A percentile compares a stretch with the other conserved stretches of the same genome.
These are phyloP conservation scores for Fusarium tricinctum DNA, from an alignment of 2,329 filamentous ascomycete species.

Conservation along the genomic window DNA sequence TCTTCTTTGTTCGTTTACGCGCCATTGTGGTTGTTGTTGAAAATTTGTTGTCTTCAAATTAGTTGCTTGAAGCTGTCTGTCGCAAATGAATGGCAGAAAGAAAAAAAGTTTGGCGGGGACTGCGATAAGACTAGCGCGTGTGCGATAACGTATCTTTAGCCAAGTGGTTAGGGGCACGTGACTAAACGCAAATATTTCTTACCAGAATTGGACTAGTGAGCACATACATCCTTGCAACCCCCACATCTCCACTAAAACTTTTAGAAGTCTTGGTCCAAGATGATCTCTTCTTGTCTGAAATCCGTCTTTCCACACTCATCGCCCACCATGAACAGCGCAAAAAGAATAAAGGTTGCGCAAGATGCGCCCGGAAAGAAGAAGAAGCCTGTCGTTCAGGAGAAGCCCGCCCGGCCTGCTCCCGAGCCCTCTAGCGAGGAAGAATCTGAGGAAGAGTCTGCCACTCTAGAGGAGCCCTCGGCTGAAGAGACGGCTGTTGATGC, in stretches of 20 bases:
- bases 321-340: constrained; percentile 55
- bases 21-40: constrained; percentile 71
- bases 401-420: constrained; percentile 29
- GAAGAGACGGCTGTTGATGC: constrained; percentile 52
- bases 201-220: too few species aligned
- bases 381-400: constrained; percentile 25
- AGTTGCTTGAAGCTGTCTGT: constrained; percentile 28
- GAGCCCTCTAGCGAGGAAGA: constrained; percentile 38
- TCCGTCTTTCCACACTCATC: constrained; percentile 7
- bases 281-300: constrained; percentile 15
- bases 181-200: too few species aligned
- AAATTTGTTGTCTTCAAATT: constrained; percentile 24
- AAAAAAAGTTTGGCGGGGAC: constrained; percentile 55
- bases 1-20: constrained; percentile 85
- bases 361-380: constrained; percentile 45
- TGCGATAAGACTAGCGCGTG: constrained; percentile 54
- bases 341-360: constrained; percentile 59
- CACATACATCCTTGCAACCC: too few species aligned
- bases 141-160: constrained; percentile 49
- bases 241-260: constrained; percentile 53
- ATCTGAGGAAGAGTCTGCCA: constrained; percentile 54
- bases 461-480: constrained; percentile 52
- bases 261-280: constrained; percentile 16
- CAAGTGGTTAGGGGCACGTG: too few species aligned
- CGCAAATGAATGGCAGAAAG: constrained; percentile 47